phyloP scores from a whole-genome alignment of 176 grass and related monocot species.

The Phyllostachys edulis region DNA sequence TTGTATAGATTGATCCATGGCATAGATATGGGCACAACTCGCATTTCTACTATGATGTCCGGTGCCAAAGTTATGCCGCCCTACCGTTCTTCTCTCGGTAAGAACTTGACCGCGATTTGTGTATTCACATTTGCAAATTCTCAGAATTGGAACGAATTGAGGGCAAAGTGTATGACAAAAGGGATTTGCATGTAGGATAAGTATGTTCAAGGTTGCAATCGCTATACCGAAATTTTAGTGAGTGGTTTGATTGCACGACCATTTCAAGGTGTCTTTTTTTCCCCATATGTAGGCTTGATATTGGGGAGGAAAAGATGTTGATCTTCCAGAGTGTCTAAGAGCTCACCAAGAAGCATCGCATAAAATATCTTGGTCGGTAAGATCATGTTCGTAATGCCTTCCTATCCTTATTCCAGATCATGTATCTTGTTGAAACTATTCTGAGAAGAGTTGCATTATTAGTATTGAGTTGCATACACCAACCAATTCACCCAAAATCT shows the following conservation, averaged over 20 bases:
- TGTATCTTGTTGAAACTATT: background rate
- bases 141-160: background rate
- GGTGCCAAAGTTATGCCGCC: constrained; percentile 71
- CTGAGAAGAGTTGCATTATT: background rate
- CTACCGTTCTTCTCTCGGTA: constrained; percentile 99
- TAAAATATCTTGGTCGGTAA: constrained; percentile 95
- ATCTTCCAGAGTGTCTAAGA: constrained; percentile 73
- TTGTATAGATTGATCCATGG: constrained; percentile 75
- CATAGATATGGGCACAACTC: constrained; percentile 95
- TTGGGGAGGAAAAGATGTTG: constrained; percentile 83
- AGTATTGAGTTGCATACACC: too few relatives aligned
- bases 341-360: constrained; percentile 66
- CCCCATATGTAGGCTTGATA: constrained; percentile 64
- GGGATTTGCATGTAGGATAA: background rate
- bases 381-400: background rate
- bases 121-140: background rate
- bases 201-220: background rate
- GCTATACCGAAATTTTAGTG: background rate
- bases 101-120: background rate
- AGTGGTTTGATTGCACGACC: background rate
- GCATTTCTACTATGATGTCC: constrained; percentile 77
- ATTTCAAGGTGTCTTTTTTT: background rate
- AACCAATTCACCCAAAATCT: too few relatives aligned
- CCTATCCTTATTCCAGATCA: background rate
- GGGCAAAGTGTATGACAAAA: background rate